phyloP scores from a whole-genome alignment of 768 basidiomycete species.

The Boletales sp. region DNA sequence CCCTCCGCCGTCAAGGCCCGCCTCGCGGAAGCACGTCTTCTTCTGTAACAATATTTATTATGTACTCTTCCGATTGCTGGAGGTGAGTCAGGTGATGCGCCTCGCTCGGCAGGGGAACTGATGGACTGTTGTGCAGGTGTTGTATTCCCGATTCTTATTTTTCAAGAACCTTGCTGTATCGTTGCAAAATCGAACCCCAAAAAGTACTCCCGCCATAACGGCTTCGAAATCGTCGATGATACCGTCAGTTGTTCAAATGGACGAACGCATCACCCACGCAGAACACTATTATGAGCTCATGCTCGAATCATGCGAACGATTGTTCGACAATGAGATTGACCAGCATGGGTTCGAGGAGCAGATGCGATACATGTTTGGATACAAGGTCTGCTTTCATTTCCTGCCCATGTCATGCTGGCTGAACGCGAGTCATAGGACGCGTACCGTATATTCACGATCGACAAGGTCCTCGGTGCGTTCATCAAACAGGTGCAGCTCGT shows the following conservation, averaged over 20 bases:
- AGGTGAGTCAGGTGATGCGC: slow-evolving; percentile 51
- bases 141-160: slow-evolving; percentile 75
- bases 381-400: slow-evolving; percentile 46
- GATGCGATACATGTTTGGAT: slow-evolving; percentile 83
- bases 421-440: slow-evolving; percentile 47
- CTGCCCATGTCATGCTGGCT: neutral
- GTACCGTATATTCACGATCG: slow-evolving; percentile 90
- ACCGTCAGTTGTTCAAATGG: slow-evolving; percentile 26
- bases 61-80: slow-evolving; percentile 75
- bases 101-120: neutral
- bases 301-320: slow-evolving; percentile 80
- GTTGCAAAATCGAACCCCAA: slow-evolving; percentile 30
- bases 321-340: slow-evolving; percentile 93
- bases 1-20: slow-evolving; percentile 23
- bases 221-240: slow-evolving; percentile 28
- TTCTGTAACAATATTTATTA: slow-evolving; percentile 92
- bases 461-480: slow-evolving; percentile 83
- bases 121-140: slow-evolving; percentile 46
- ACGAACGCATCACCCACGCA: slow-evolving; percentile 41
- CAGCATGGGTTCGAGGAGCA: slow-evolving; percentile 86
- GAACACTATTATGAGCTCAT: slow-evolving; percentile 79
- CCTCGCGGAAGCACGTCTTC: slow-evolving; percentile 57
- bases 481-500: slow-evolving; percentile 88
- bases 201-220: slow-evolving; percentile 3
- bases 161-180: slow-evolving; percentile 72